Evolutionary conservation across 176 grass and related monocot genomes (phyloP).

Genomic region (Pontederia crassipes): DNA sequence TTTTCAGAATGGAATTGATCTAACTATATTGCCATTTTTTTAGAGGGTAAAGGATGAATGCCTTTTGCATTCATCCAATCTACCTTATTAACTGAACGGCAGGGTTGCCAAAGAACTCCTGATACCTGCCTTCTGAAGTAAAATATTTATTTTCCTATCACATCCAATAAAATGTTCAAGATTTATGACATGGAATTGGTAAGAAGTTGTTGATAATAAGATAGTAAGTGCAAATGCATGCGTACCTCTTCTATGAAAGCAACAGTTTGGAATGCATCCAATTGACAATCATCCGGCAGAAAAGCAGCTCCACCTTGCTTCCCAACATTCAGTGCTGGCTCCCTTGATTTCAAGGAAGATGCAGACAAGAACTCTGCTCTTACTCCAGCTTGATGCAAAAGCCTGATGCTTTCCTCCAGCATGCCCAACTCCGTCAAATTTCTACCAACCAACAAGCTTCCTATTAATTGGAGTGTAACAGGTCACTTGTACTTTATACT

Average conservation of each 20-base stretch:
- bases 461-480: constrained; percentile 7
- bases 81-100: constrained; percentile 69
- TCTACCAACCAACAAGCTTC: constrained; percentile 84
- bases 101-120: constrained; percentile 79
- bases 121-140: constrained; percentile 61
- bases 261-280: constrained; percentile 67
- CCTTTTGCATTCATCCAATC: neutral
- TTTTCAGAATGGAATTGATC: neutral
- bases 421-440: constrained; percentile 37
- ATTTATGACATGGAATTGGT: neutral
- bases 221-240: neutral
- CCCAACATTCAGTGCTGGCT: constrained; percentile 55
- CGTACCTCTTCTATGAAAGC: constrained; percentile 80
- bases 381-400: constrained; percentile 54
- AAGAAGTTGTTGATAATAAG: neutral
- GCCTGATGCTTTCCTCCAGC: constrained; percentile 51
- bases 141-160: constrained; percentile 64
- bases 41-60: too few relatives aligned
- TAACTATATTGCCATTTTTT: too few relatives aligned
- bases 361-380: constrained; percentile 49
- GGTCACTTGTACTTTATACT: neutral
- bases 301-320: constrained; percentile 60
- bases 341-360: constrained; percentile 36
- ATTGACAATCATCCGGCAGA: constrained; percentile 61
- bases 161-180: constrained; percentile 5